phyloP scores from a whole-genome alignment of 805 yeast genomes.

The Scheffersomyces amazonensis region DNA sequence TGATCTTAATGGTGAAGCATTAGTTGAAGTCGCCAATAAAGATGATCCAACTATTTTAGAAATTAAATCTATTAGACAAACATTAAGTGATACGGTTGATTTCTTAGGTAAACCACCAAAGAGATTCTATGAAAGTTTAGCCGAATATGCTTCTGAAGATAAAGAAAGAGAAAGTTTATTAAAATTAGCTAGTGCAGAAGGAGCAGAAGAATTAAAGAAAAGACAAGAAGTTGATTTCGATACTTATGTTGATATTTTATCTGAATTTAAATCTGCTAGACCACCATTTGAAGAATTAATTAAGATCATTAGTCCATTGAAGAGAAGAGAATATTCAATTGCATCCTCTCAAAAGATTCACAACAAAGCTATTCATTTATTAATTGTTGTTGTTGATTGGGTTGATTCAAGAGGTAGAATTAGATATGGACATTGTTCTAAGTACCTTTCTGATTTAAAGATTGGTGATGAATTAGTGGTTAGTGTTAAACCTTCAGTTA shows the following conservation, averaged over 20 bases:
- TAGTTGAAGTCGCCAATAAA: conserved; percentile 69
- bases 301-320: conserved; percentile 75
- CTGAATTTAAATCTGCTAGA: conserved; percentile 76
- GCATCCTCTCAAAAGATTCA: conserved; percentile 94
- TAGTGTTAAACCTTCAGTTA: conserved; percentile 93
- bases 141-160: conserved; percentile 68
- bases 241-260: conserved; percentile 78
- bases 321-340: conserved; percentile 96
- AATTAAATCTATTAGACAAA: conserved; percentile 79
- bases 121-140: conserved; percentile 83
- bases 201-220: conserved; percentile 80
- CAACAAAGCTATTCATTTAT: conserved; percentile 84
- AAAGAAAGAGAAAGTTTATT: conserved; percentile 61
- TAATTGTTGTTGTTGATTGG: conserved; percentile 97
- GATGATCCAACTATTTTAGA: conserved; percentile 60
- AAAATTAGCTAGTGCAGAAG: conserved; percentile 69
- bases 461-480: conserved; percentile 88
- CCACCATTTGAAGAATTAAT: conserved; percentile 72
- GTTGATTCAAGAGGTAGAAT: conserved; percentile 77
- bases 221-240: conserved; percentile 81
- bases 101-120: conserved; percentile 94
- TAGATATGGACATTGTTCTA: conserved; percentile 93
- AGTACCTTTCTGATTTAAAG: conserved; percentile 73
- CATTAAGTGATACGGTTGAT: conserved; percentile 77
- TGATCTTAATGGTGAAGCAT: conserved; percentile 64